Evolutionary conservation across 257 asterid species (phyloP).

Genomic region (Ocimum tenuiflorum): DNA sequence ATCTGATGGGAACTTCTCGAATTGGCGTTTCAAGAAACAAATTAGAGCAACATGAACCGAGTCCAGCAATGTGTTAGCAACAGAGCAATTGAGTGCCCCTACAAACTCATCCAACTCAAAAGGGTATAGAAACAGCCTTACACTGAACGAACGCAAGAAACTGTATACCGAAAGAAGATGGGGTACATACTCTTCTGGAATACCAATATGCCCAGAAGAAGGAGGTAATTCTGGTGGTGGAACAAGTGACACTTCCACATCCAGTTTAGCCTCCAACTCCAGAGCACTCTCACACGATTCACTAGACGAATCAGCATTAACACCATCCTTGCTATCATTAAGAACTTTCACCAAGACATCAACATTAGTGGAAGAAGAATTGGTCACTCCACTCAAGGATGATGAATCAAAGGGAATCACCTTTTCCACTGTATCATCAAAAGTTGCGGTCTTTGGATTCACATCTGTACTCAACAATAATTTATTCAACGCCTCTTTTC

Average conservation of each 20-base stretch:
- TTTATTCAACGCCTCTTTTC: conserved; percentile 43
- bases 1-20: conserved; percentile 56
- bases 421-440: conserved; percentile 12
- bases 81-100: conserved; percentile 73
- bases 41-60: conserved; percentile 70
- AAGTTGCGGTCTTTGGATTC: conserved; percentile 8
- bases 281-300: conserved; percentile 41
- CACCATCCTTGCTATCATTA: conserved; percentile 13
- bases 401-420: conserved; percentile 3
- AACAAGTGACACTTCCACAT: conserved; percentile 35
- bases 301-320: conserved; percentile 32
- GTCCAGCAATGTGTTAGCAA: conserved; percentile 69
- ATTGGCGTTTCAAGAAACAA: conserved; percentile 52
- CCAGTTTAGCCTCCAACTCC: conserved; percentile 26
- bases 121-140: conserved; percentile 60
- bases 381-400: conserved; percentile 6
- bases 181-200: conserved; percentile 61
- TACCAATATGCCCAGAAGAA: conserved; percentile 66
- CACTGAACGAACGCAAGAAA: conserved; percentile 70
- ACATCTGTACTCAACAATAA: conserved; percentile 28
- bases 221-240: conserved; percentile 78
- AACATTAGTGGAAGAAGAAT: conserved; percentile 14
- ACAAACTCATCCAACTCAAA: conserved; percentile 82
- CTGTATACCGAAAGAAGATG: conserved; percentile 66
- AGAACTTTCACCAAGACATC: conserved; percentile 13